Percentiles rank a stretch among this genome's conserved stretches.
Evolutionary conservation across 257 asterid species (phyloP).

Genomic region (Solanum habrochaites): DNA sequence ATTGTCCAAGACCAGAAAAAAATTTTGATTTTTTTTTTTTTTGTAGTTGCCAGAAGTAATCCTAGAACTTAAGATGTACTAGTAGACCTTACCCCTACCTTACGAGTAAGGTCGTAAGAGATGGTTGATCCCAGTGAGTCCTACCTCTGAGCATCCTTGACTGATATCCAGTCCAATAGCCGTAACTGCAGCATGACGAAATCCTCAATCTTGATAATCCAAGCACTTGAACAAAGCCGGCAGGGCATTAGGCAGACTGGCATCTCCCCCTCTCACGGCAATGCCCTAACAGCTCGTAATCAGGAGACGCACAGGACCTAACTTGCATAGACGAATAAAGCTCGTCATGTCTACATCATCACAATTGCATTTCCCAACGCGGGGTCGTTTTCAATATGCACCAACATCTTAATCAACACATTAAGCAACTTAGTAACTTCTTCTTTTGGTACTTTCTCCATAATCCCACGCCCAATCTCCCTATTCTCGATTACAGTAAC

Average conservation of each 20-base stretch:
- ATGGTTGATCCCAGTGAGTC: neutral
- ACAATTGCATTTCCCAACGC: neutral
- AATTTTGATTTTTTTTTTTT: no score
- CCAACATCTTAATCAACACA: neutral
- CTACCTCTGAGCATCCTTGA: slow-evolving; percentile 3
- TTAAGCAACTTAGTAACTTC: neutral
- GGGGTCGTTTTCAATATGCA: neutral
- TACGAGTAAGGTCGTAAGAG: neutral
- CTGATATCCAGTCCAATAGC: neutral
- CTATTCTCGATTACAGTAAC: neutral
- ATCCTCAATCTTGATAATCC: neutral
- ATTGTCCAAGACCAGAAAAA: neutral
- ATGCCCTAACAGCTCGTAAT: no score
- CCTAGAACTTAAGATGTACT: neutral
- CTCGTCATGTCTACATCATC: neutral
- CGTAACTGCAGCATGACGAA: neutral
- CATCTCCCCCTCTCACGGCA: neutral
- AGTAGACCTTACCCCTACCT: neutral
- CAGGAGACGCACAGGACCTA: no score
- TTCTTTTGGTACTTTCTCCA: neutral
- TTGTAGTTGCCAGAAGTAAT: neutral
- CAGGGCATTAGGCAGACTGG: neutral
- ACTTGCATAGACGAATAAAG: neutral
- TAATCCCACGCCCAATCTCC: neutral
- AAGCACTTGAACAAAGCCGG: neutral